These are phyloP conservation scores for Hypoxylon perforatum DNA, from an alignment of 495 filamentous ascomycete species.

Conservation along the genomic window DNA sequence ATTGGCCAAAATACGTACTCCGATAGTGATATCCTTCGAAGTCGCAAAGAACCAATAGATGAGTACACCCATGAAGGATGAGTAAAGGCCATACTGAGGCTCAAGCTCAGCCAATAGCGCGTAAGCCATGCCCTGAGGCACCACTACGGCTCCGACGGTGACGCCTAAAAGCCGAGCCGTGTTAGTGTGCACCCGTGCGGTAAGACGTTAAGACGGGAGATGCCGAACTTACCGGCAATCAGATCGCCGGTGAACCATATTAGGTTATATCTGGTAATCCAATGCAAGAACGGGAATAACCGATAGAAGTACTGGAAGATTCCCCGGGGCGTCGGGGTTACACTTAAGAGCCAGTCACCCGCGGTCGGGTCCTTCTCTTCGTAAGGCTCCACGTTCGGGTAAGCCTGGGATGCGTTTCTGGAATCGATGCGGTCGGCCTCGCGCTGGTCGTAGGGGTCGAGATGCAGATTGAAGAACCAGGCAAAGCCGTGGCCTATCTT, in stretches of 20 bases:
- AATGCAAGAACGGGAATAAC: conserved; percentile 57
- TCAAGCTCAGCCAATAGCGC: conserved; percentile 67
- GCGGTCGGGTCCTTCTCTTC: conserved; percentile 34
- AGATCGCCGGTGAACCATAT: conserved; percentile 63
- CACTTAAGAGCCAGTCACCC: conserved; percentile 29
- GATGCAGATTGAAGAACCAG: conserved; percentile 42
- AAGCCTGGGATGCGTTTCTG: conserved; percentile 30
- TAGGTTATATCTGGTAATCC: conserved; percentile 64
- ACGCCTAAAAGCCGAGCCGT: conserved; percentile 49
- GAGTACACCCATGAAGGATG: conserved; percentile 73
- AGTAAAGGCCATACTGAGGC: conserved; percentile 72
- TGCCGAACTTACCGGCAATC: conserved; percentile 51
- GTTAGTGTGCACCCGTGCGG: conserved; percentile 30
- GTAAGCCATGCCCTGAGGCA: conserved; percentile 75
- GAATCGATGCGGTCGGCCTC: conserved; percentile 31
- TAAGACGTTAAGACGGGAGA: neutral
- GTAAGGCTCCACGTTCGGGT: conserved; percentile 35
- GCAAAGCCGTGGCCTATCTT: conserved; percentile 37
- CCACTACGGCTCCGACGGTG: conserved; percentile 59
- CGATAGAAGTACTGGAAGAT: conserved; percentile 34
- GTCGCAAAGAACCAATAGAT: conserved; percentile 77
- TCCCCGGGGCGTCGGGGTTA: conserved; percentile 32
- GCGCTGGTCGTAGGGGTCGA: conserved; percentile 33
- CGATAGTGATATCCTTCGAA: conserved; percentile 76
- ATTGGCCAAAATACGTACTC: conserved; percentile 57